Evolutionary conservation across 1,284 basidiomycete genomes (phyloP).

Genomic region (Leccinum cinnamomeum): DNA sequence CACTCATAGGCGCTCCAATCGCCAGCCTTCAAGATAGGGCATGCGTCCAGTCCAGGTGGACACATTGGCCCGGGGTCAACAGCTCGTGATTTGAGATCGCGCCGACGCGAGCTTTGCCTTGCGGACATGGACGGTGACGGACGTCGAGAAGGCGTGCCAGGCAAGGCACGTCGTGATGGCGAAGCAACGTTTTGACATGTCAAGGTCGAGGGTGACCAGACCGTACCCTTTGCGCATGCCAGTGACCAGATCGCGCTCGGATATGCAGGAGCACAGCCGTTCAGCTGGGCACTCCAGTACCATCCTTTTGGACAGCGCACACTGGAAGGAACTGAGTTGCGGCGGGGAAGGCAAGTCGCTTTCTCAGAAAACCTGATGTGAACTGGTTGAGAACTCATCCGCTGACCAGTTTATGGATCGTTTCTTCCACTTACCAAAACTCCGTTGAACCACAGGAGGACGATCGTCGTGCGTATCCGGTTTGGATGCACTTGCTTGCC

Average conservation of each 20-base stretch:
- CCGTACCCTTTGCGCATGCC: slow-evolving; percentile 1
- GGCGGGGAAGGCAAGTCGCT: slow-evolving; percentile 17
- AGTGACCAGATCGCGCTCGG: slow-evolving; percentile 5
- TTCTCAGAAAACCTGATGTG: slow-evolving; percentile 18
- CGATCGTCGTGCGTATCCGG: neutral
- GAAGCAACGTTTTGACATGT: slow-evolving; percentile 10
- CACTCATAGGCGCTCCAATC: slow-evolving; percentile 59
- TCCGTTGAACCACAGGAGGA: slow-evolving; percentile 6
- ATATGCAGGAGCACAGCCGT: slow-evolving; percentile 15
- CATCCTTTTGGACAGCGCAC: slow-evolving; percentile 17
- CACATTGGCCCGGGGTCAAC: slow-evolving; percentile 7
- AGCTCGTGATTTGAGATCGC: slow-evolving; percentile 40
- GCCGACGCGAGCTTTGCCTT: slow-evolving; percentile 5
- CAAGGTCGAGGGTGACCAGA: slow-evolving; percentile 17
- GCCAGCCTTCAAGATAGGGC: slow-evolving; percentile 50
- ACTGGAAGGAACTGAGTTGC: neutral
- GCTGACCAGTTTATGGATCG: neutral
- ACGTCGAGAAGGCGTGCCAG: slow-evolving; percentile 1
- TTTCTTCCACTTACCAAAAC: slow-evolving; percentile 15
- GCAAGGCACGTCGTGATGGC: slow-evolving; percentile 2
- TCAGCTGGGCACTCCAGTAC: slow-evolving; percentile 19
- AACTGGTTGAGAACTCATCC: neutral
- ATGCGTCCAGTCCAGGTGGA: slow-evolving; percentile 57
- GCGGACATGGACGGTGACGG: slow-evolving; percentile 13
- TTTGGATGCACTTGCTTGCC: slow-evolving; percentile 9